Evolutionary conservation across 2,329 filamentous ascomycete genomes (phyloP).

Genomic region (Cryphonectria carpinicola): DNA sequence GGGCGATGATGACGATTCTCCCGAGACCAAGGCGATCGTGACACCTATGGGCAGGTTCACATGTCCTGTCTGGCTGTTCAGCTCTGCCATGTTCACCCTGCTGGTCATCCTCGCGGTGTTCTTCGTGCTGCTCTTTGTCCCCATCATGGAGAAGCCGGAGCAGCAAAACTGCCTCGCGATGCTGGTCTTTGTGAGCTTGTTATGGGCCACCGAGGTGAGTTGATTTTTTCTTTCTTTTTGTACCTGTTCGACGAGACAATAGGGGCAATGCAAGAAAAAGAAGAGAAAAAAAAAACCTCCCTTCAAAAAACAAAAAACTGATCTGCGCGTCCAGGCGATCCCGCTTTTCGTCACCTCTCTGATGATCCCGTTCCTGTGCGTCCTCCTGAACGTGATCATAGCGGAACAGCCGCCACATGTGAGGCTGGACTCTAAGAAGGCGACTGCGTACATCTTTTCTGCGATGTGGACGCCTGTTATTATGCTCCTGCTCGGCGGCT

Average conservation of each 20-base stretch:
- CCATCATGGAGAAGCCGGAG: constrained; percentile 83
- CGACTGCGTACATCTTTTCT: constrained; percentile 83
- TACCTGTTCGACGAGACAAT: background rate
- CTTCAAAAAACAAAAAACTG: background rate
- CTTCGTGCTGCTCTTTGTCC: constrained; percentile 70
- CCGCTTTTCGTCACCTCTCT: constrained; percentile 96
- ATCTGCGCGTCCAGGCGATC: constrained; percentile 66
- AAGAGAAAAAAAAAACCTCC: background rate
- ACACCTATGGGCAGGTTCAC: constrained; percentile 81
- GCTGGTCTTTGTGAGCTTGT: constrained; percentile 86
- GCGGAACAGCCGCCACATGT: constrained; percentile 69
- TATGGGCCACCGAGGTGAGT: constrained; percentile 92
- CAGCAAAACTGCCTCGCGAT: constrained; percentile 96
- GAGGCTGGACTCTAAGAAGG: constrained; percentile 77
- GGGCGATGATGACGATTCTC: constrained; percentile 74
- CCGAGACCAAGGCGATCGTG: constrained; percentile 67
- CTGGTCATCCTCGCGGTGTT: constrained; percentile 75
- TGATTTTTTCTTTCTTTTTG: background rate
- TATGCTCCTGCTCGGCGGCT: constrained; percentile 94
- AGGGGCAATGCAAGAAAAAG: background rate
- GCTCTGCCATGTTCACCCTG: constrained; percentile 78
- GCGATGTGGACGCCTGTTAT: constrained; percentile 99
- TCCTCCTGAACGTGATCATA: constrained; percentile 82
- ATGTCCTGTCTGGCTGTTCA: constrained; percentile 82
- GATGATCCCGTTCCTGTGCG: constrained; percentile 89